Percentiles rank a stretch among this genome's conserved stretches.
phyloP scores from a whole-genome alignment of 768 basidiomycete species.

The Antrodiella citrinella region DNA sequence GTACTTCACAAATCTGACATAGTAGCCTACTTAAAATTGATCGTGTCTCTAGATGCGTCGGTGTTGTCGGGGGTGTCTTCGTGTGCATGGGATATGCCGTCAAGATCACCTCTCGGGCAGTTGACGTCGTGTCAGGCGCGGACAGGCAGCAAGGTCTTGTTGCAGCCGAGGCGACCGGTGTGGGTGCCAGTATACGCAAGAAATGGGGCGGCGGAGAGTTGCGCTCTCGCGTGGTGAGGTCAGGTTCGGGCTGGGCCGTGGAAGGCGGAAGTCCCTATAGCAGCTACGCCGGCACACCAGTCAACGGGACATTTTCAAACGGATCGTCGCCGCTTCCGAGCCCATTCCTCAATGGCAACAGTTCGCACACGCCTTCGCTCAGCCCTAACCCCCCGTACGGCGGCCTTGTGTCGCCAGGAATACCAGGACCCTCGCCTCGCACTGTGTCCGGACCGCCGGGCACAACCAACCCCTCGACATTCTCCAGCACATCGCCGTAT shows the following conservation, averaged over 20 bases:
- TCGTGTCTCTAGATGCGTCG: constrained; percentile 46
- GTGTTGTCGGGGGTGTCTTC: constrained; percentile 91
- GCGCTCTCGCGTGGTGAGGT: constrained; percentile 51
- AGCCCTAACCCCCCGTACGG: constrained; percentile 6
- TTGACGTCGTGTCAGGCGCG: constrained; percentile 51
- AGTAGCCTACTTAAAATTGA: neutral
- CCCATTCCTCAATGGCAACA: constrained; percentile 19
- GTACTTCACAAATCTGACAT: constrained; percentile 3
- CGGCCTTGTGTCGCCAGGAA: constrained; percentile 9
- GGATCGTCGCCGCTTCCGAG: constrained; percentile 14
- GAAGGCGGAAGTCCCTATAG: constrained; percentile 40
- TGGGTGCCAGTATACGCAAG: constrained; percentile 42
- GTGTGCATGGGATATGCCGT: constrained; percentile 77
- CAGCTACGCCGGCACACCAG: constrained; percentile 28
- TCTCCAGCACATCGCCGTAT: constrained; percentile 5
- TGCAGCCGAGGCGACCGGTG: constrained; percentile 57
- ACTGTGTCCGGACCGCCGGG: constrained; percentile 2
- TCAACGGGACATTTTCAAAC: constrained; percentile 23
- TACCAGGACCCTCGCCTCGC: constrained; percentile 5
- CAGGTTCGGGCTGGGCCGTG: constrained; percentile 53
- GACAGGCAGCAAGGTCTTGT: constrained; percentile 50
- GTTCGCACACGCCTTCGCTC: constrained; percentile 1
- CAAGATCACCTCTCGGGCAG: constrained; percentile 45
- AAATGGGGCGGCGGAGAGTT: constrained; percentile 67
- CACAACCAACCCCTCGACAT: constrained; percentile 14